These are phyloP conservation scores for Clarireedia monteithiana DNA, from an alignment of 2,329 filamentous ascomycete species.

Conservation along the genomic window DNA sequence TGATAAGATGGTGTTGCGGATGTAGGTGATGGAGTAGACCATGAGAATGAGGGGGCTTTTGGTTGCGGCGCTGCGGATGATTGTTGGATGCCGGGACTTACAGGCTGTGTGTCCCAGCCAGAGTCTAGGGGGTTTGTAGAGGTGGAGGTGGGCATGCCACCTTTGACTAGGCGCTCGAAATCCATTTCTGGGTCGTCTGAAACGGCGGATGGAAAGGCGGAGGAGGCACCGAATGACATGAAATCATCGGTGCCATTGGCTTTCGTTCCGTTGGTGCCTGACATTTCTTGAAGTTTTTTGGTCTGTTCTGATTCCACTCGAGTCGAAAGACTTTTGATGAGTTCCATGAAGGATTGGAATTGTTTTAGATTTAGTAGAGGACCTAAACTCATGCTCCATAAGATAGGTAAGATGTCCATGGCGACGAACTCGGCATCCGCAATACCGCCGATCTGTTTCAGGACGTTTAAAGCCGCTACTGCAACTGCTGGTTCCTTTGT, in stretches of 20 bases:
- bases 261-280: slow-evolving; percentile 45
- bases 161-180: slow-evolving; percentile 86
- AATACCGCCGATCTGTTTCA: slow-evolving; percentile 61
- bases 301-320: slow-evolving; percentile 85
- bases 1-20: slow-evolving; percentile 18
- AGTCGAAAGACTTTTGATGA: slow-evolving; percentile 73
- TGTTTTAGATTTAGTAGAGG: slow-evolving; percentile 81
- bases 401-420: slow-evolving; percentile 77
- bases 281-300: slow-evolving; percentile 79
- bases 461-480: slow-evolving; percentile 82
- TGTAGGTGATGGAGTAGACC: slow-evolving; percentile 51
- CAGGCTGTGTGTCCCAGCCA: slow-evolving; percentile 42
- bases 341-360: slow-evolving; percentile 82
- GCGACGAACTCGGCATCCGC: slow-evolving; percentile 66
- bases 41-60: slow-evolving; percentile 48
- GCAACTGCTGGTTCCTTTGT: slow-evolving; percentile 97
- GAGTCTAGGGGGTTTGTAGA: slow-evolving; percentile 36
- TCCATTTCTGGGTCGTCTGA: slow-evolving; percentile 66
- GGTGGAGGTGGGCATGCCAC: slow-evolving; percentile 38
- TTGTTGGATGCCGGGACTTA: slow-evolving; percentile 30
- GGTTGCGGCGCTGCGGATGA: slow-evolving; percentile 30
- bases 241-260: slow-evolving; percentile 55
- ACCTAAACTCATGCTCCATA: slow-evolving; percentile 89
- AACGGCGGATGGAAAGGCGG: slow-evolving; percentile 43
- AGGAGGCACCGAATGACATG: slow-evolving; percentile 61